Conservation (phyloP, 306 rosid genomes). For the Pyrus bretschneideri region DNA sequence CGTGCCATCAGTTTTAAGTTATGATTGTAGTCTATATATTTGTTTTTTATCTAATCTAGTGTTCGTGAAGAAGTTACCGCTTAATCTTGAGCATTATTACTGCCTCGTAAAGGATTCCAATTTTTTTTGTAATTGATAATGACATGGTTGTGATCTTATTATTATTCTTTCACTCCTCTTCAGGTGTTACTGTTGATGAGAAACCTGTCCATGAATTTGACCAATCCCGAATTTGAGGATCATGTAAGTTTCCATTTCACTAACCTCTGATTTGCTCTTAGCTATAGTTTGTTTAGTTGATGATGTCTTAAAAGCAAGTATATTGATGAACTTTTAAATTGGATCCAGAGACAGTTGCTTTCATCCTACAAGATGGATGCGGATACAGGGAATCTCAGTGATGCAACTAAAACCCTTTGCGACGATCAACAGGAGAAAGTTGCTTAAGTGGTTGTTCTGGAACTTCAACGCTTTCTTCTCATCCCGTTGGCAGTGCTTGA, state of each 20-base stretch:
- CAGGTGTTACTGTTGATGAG: constrained; percentile 94
- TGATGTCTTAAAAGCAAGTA: background rate
- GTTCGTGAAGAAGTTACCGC: background rate
- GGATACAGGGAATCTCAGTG: constrained; percentile 22
- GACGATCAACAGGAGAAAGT: constrained; percentile 29
- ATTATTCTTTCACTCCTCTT: background rate
- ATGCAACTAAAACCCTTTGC: constrained; percentile 13
- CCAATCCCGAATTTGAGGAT: constrained; percentile 85
- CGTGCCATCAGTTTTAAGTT: background rate
- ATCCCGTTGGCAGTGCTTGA: background rate
- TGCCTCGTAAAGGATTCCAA: background rate
- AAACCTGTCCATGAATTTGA: constrained; percentile 79
- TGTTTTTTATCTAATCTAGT: background rate
- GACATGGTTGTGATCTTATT: background rate
- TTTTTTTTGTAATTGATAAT: background rate
- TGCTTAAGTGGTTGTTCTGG: constrained; percentile 17
- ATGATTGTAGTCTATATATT: background rate
- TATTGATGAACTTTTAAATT: background rate
- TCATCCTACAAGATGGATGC: constrained; percentile 51
- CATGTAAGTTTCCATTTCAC: constrained; percentile 55
- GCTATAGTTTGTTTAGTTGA: background rate
- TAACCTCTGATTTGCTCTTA: background rate
- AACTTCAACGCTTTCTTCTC: background rate
- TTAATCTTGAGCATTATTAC: background rate
- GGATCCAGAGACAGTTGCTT: constrained; percentile 62